phyloP scores from a whole-genome alignment of 306 rosid species.

The Spatholobus suberectus region DNA sequence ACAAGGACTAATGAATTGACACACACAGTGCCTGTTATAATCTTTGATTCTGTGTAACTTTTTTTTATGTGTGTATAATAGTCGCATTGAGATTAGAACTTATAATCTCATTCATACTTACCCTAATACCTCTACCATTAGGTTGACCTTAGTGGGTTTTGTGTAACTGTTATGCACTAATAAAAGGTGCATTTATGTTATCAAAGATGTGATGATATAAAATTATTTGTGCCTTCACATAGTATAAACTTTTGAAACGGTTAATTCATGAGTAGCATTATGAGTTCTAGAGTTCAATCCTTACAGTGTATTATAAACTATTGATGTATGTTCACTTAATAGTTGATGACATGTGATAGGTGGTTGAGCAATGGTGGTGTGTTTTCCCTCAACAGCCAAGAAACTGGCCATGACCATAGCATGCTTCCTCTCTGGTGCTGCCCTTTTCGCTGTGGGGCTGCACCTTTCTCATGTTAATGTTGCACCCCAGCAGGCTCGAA shows the following conservation, averaged over 20 bases:
- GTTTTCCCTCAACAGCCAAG: constrained; percentile 83
- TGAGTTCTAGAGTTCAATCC: background rate
- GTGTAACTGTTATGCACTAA: background rate
- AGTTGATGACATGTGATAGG: constrained; percentile 2
- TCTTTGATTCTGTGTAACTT: background rate
- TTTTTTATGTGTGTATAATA: no score
- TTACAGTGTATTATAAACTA: background rate
- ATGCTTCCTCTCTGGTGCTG: constrained; percentile 66
- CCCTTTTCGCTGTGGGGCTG: constrained; percentile 54
- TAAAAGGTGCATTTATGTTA: background rate
- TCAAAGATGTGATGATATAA: background rate
- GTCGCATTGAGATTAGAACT: no score
- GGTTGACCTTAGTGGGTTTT: no score
- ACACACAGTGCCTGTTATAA: background rate
- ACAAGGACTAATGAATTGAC: background rate
- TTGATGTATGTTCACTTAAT: background rate
- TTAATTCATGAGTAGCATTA: background rate
- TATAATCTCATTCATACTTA: no score
- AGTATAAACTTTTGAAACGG: background rate
- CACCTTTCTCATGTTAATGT: constrained; percentile 72
- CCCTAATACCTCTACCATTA: no score
- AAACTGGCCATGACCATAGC: constrained; percentile 64
- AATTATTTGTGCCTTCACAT: background rate
- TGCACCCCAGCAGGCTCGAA: constrained; percentile 81
- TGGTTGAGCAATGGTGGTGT: constrained; percentile 57